These are phyloP conservation scores for Cryptosporidium baileyi DNA, from an alignment of 169 alveolate species.

Conservation along the genomic window DNA sequence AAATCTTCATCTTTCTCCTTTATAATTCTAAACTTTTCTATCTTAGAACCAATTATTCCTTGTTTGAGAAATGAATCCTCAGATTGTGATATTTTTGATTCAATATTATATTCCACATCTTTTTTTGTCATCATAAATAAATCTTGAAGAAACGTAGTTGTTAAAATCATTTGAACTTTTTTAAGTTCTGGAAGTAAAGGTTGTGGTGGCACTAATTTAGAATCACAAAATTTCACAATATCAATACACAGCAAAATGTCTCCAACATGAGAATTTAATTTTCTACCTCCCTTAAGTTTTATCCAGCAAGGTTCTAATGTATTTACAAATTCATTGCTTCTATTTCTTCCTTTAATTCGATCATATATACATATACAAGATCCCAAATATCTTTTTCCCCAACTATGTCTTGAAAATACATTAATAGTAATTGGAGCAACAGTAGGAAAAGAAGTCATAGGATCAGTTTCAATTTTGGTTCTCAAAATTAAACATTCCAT, in stretches of 20 bases:
- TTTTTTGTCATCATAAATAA: conserved; percentile 50
- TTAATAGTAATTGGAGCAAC: conserved; percentile 75
- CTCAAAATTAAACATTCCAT: conserved; percentile 81
- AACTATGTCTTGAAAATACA: conserved; percentile 73
- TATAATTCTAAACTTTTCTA: conserved; percentile 22
- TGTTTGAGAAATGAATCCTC: conserved; percentile 20
- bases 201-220: conserved; percentile 81
- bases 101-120: not conserved
- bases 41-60: conserved; percentile 62
- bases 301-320: conserved; percentile 84
- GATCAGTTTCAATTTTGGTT: conserved; percentile 72
- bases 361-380: conserved; percentile 77
- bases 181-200: conserved; percentile 86
- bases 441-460: conserved; percentile 76
- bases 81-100: not conserved
- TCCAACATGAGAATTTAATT: conserved; percentile 74
- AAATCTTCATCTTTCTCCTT: conserved; percentile 9
- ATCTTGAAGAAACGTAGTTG: conserved; percentile 58
- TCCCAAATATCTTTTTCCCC: conserved; percentile 77
- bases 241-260: conserved; percentile 83
- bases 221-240: conserved; percentile 80
- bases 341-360: conserved; percentile 68
- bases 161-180: conserved; percentile 66
- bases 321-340: conserved; percentile 21
- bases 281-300: conserved; percentile 81